Percentiles rank a stretch among this genome's conserved stretches.
Evolutionary conservation across 169 alveolate species (phyloP).

Genomic region (Hammondia hammondi): DNA sequence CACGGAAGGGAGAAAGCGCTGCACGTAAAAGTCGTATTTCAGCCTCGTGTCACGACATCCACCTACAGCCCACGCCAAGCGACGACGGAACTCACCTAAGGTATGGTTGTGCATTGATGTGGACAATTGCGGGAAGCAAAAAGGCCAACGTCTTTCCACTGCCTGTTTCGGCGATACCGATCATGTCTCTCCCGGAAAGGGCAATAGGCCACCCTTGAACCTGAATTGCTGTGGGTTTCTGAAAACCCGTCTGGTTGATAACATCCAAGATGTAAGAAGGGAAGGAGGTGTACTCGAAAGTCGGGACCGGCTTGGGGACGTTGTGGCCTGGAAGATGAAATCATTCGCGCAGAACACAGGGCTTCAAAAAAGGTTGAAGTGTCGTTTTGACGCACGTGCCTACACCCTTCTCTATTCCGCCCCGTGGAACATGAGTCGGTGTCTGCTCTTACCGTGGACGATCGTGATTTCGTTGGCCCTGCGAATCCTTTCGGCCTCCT

Average conservation of each 20-base stretch:
- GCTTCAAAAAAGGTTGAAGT: not conserved
- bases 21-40: too few species aligned
- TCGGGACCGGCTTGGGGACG: conserved; percentile 91
- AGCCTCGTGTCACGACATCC: too few species aligned
- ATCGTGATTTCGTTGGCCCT: conserved; percentile 86
- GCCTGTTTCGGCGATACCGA: conserved; percentile 96
- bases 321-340: conserved; percentile 13
- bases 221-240: conserved; percentile 95
- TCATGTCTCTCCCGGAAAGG: conserved; percentile 91
- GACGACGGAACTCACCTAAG: conserved; percentile 35
- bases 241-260: conserved; percentile 86
- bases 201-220: conserved; percentile 96
- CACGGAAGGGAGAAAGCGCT: not conserved
- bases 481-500: conserved; percentile 88
- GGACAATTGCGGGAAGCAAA: conserved; percentile 91
- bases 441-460: conserved; percentile 81
- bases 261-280: conserved; percentile 93
- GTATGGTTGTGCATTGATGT: conserved; percentile 85
- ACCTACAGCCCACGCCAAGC: too few species aligned
- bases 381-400: not conserved
- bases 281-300: conserved; percentile 91
- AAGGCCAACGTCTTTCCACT: conserved; percentile 95
- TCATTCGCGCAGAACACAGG: not conserved
- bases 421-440: not conserved
- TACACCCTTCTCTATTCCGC: too few species aligned